Evolutionary conservation across 2,329 filamentous ascomycete genomes (phyloP), one percentile per base, ranked within the genome.

Genomic region (Sarocladiaceae sp.): DNA sequence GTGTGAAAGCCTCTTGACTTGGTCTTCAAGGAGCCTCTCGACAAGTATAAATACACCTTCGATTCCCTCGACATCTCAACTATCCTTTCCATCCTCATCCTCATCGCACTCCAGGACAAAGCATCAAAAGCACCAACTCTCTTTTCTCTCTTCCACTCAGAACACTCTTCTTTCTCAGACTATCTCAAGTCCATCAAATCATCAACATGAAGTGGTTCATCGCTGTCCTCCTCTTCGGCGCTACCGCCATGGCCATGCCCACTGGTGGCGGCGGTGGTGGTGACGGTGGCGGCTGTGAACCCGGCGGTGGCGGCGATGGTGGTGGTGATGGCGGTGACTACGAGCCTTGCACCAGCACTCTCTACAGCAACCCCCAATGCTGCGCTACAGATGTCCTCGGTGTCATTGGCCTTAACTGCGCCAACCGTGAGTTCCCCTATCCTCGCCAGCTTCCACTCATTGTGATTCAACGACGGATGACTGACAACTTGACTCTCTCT

Each of bases 381-480:
- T 47, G 45, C 27, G 31, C 41, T 20, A 47, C 45, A 16, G 45
- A 47, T 21, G 45, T 34, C 21, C 33, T 47, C 15, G 45, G 45
- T 16, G 33, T 47, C 20, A 9, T 44, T 24, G 45, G 41, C 45
- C 45, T 47, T 34, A 19, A 44, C 41, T 47, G 45, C 27, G 33
- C 20, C 13, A 35, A 21, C n/a, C 45, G 45, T 47, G 20, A 43
- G 40, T 43, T 20, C 16, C 39, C 18, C 18, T 42, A 7, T 16
- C 6, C 24, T 13, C 6, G 6, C 6, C n/a, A 42, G 9, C 23
- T 6, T 33, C 9, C 31, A 10, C 33, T 6, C 13, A 26, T 26
- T 11, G 21, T 40, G 10, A 40, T 11, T 26, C 35, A 16, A 31
- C 6, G 6, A 23, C n/a, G 29, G n/a, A n/a, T n/a, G n/a, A n/a